A percentile compares a stretch with the other conserved stretches of the same genome.
Evolutionary conservation across 2,329 filamentous ascomycete species (phyloP).

Genomic region (Colletotrichum sp.): DNA sequence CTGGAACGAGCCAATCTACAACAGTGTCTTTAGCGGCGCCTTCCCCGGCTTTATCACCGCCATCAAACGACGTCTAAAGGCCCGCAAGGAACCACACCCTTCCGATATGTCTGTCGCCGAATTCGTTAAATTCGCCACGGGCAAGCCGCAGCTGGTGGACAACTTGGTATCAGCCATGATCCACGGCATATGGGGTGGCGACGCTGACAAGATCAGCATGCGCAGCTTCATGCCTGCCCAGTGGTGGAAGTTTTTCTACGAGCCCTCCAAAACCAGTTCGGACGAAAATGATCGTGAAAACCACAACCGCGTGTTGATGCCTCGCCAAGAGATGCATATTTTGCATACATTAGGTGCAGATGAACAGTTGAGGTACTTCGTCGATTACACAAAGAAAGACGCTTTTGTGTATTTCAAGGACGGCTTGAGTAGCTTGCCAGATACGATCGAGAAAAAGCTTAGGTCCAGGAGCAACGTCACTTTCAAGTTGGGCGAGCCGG

Average conservation of each 20-base stretch:
- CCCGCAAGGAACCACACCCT: slow-evolving; percentile 30
- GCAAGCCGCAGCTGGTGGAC: slow-evolving; percentile 61
- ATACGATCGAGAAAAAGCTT: slow-evolving; percentile 58
- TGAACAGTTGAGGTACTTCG: slow-evolving; percentile 23
- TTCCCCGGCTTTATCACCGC: slow-evolving; percentile 33
- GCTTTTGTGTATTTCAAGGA: slow-evolving; percentile 49
- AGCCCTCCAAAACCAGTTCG: not conserved
- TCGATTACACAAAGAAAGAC: slow-evolving; percentile 8
- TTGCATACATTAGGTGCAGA: slow-evolving; percentile 27
- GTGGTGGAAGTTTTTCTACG: slow-evolving; percentile 43
- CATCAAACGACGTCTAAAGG: slow-evolving; percentile 36
- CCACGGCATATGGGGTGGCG: slow-evolving; percentile 93
- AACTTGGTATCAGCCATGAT: slow-evolving; percentile 78
- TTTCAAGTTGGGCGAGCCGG: slow-evolving; percentile 54
- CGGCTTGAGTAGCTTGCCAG: slow-evolving; percentile 68
- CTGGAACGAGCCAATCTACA: slow-evolving; percentile 35
- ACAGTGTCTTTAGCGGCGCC: slow-evolving; percentile 36
- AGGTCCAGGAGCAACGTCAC: slow-evolving; percentile 61
- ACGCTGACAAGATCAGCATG: slow-evolving; percentile 81
- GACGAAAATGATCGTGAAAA: not conserved
- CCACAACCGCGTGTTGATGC: slow-evolving; percentile 26
- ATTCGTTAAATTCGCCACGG: slow-evolving; percentile 63
- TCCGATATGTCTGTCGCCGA: slow-evolving; percentile 75
- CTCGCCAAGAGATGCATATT: slow-evolving; percentile 32
- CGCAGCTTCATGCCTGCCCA: slow-evolving; percentile 59